Base-by-base conservation (phyloP, 2,329 filamentous ascomycete genomes). In the Harringtonia aguacate region DNA sequence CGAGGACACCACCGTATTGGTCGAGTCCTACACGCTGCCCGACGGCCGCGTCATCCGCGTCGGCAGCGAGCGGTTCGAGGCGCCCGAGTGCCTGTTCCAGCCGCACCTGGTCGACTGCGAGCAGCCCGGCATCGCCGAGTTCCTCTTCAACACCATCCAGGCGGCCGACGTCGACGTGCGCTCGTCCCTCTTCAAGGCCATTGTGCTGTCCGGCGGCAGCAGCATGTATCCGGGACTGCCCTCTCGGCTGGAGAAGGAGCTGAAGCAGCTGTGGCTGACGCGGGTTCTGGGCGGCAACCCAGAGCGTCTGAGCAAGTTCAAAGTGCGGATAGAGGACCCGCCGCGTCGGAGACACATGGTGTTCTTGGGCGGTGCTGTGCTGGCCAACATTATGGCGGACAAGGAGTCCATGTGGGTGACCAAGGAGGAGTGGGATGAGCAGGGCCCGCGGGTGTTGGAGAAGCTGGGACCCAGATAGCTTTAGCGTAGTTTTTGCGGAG, bases 351-450 rank as follows among this genome's bases (percentile, higher is more conserved):
- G 90, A 65, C 92, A 98, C 72, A 97, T 98, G 89, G 92, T 98
- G 4, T 97, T 98, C 75, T 68, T 98, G 45, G 92, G 92, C 46
- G 92, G 92, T 55, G 92, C 92, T 22, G 92, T 98, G 50, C 71
- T 98, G 57, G 92, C 92, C 55, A 97, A 97, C 62, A 94, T 98
- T 64, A 97, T 98, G 84, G 89, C 92, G 37, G 89, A 97, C 68
- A 97, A 95, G 70, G 87, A 95, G 64, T 85, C 83, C 62, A 97
- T 97, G 92, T 98, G 92, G 92, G 89, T 98, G 58, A 85, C 84
- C 55, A 95, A 95, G 73, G 76, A 85, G 58, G 92, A 98, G 67
- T 98, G 92, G 92, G 77, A 92, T 58, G 92, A 98, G 67, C 84
- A 95, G 62, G 92, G 92, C 33, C 61, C 84, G 31, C 75, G 84